These are phyloP conservation scores for Phyllosticta paracitricarpa DNA, from an alignment of 2,329 filamentous ascomycete species.

Conservation along the genomic window DNA sequence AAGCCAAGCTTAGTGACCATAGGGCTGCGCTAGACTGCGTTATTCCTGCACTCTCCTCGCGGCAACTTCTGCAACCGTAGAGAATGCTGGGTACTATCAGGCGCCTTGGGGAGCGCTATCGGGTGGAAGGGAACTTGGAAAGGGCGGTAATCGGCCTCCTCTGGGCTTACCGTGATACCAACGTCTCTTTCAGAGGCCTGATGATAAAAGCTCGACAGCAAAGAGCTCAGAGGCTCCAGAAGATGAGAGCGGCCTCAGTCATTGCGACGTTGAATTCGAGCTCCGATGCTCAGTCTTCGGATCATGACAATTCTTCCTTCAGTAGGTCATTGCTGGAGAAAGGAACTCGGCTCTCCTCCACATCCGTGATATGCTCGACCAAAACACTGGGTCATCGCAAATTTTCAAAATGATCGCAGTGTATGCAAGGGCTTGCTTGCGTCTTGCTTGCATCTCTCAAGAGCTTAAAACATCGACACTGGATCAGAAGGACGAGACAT, in stretches of 20 bases:
- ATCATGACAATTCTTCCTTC: too few species aligned
- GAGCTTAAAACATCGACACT: neutral
- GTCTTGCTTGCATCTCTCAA: neutral
- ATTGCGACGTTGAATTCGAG: too few species aligned
- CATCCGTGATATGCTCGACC: neutral
- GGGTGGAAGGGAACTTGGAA: neutral
- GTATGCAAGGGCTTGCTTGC: neutral
- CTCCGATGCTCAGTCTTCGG: too few species aligned
- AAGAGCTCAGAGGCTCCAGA: too few species aligned
- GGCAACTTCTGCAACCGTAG: neutral
- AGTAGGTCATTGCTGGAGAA: too few species aligned
- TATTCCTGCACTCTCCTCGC: neutral
- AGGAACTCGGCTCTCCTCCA: neutral
- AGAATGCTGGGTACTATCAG: neutral
- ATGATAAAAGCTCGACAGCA: too few species aligned
- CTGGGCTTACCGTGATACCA: too few species aligned
- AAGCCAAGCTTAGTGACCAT: neutral
- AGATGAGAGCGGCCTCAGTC: too few species aligned
- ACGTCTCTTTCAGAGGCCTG: too few species aligned
- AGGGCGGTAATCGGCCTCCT: too few species aligned
- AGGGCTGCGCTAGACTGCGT: neutral
- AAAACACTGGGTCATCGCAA: neutral
- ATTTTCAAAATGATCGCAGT: neutral
- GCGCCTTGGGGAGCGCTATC: neutral
- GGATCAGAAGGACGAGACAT: neutral